Conservation (phyloP, 2,329 filamentous ascomycete genomes). For the Lachnellula hyalina region DNA sequence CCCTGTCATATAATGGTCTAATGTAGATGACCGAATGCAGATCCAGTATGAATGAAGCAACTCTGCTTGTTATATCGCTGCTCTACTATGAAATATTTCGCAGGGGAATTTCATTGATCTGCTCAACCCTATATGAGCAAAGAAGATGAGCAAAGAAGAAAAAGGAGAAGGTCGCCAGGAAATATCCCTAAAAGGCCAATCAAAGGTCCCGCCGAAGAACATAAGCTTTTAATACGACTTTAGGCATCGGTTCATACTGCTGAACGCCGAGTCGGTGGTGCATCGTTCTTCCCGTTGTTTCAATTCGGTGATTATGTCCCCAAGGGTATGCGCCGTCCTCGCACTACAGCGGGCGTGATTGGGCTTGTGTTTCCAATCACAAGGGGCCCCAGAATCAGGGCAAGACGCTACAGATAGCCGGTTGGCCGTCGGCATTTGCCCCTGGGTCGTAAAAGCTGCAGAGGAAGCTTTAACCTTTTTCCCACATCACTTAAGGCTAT, state of each 20-base stretch:
- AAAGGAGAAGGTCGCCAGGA: too few species aligned
- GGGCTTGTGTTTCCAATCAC: neutral
- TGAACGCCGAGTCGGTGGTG: too few species aligned
- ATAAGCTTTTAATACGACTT: neutral
- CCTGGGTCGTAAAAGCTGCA: neutral
- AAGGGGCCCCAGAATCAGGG: neutral
- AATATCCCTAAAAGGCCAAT: too few species aligned
- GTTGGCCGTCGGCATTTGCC: neutral
- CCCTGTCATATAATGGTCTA: constrained; percentile 7
- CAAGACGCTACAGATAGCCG: neutral
- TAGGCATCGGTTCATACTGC: too few species aligned
- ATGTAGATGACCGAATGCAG: constrained; percentile 1
- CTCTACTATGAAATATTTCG: neutral
- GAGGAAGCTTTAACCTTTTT: neutral
- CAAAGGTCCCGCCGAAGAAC: neutral
- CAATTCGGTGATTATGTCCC: constrained; percentile 5
- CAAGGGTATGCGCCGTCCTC: neutral
- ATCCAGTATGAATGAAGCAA: constrained; percentile 3
- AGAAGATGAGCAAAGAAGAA: too few species aligned
- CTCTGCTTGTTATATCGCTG: neutral
- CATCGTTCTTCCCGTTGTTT: neutral
- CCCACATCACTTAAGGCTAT: too few species aligned
- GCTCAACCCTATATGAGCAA: too few species aligned
- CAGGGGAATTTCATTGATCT: neutral
- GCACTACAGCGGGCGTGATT: neutral